These are phyloP conservation scores for Penicillium sp. DNA, from an alignment of 2,329 filamentous ascomycete genomes.

Conservation along the genomic window DNA sequence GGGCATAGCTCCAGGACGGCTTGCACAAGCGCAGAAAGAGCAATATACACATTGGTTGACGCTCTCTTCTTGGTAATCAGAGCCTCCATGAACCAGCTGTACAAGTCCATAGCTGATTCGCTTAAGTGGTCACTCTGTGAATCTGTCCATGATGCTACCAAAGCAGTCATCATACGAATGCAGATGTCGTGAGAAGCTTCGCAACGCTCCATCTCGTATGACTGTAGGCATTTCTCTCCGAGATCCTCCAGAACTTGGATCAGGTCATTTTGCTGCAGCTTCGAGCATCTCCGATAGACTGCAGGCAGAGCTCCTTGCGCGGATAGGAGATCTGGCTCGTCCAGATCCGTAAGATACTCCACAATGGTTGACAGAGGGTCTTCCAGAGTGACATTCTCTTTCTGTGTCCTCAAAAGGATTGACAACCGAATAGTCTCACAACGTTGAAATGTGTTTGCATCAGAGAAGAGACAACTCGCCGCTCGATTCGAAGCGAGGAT, in stretches of 20 bases:
- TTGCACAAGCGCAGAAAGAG: conserved; percentile 72
- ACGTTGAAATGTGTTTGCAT: conserved; percentile 45
- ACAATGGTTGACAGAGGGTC: conserved; percentile 30
- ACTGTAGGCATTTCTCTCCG: conserved; percentile 56
- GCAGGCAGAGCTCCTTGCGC: conserved; percentile 39
- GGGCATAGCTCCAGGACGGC: conserved; percentile 70
- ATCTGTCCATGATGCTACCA: conserved; percentile 68
- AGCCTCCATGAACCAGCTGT: conserved; percentile 74
- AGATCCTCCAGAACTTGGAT: conserved; percentile 55
- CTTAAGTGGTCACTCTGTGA: conserved; percentile 63
- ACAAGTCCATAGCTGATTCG: conserved; percentile 75
- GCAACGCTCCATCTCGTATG: conserved; percentile 70
- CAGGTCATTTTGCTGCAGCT: conserved; percentile 44
- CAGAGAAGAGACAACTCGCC: conserved; percentile 39
- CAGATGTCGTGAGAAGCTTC: conserved; percentile 74
- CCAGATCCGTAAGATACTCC: conserved; percentile 45
- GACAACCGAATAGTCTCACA: conserved; percentile 45
- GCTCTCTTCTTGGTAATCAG: conserved; percentile 71
- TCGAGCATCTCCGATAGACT: conserved; percentile 39
- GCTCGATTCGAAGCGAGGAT: conserved; percentile 42
- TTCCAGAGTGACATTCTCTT: background rate
- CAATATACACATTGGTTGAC: conserved; percentile 71
- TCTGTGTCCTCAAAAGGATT: conserved; percentile 34
- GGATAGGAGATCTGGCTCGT: conserved; percentile 47
- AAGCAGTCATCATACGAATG: conserved; percentile 70